phyloP scores from a whole-genome alignment of 2,329 filamentous ascomycete species.

The Epicoccum nigrum region DNA sequence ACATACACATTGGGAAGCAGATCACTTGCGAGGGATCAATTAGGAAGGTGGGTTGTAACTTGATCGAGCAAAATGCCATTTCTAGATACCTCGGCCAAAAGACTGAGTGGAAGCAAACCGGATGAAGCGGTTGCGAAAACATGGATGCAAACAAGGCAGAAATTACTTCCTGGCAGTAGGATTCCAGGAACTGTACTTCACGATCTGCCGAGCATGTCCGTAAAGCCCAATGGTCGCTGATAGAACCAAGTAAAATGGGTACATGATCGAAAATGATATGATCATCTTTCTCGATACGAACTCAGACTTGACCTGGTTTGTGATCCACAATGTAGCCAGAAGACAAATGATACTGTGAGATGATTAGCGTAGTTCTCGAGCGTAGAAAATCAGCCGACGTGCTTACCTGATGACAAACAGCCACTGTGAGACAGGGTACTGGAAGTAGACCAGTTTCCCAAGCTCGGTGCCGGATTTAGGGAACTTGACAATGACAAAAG shows the following conservation, averaged over 20 bases:
- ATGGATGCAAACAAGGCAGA: not conserved
- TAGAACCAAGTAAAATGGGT: constrained; percentile 54
- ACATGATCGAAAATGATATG: constrained; percentile 51
- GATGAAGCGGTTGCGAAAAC: not conserved
- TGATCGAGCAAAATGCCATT: too few species aligned
- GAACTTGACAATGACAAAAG: constrained; percentile 55
- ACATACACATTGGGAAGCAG: too few species aligned
- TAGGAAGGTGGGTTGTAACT: too few species aligned
- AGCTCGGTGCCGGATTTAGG: constrained; percentile 48
- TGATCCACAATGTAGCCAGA: constrained; percentile 55
- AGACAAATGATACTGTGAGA: constrained; percentile 49
- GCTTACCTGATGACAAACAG: constrained; percentile 54
- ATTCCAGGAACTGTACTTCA: constrained; percentile 56
- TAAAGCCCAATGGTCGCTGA: constrained; percentile 55
- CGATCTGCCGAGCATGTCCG: constrained; percentile 55
- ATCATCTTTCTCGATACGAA: constrained; percentile 53
- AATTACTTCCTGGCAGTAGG: constrained; percentile 50
- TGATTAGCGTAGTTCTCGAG: constrained; percentile 19
- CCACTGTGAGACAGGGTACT: constrained; percentile 57
- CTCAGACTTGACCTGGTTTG: constrained; percentile 54
- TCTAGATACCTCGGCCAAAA: too few species aligned
- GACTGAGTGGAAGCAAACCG: not conserved
- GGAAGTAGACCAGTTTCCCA: constrained; percentile 54
- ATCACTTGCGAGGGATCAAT: too few species aligned
- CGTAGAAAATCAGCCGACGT: not conserved